Base-by-base conservation (phyloP, 2,329 filamentous ascomycete genomes). In the Delphinella strobiligena region DNA sequence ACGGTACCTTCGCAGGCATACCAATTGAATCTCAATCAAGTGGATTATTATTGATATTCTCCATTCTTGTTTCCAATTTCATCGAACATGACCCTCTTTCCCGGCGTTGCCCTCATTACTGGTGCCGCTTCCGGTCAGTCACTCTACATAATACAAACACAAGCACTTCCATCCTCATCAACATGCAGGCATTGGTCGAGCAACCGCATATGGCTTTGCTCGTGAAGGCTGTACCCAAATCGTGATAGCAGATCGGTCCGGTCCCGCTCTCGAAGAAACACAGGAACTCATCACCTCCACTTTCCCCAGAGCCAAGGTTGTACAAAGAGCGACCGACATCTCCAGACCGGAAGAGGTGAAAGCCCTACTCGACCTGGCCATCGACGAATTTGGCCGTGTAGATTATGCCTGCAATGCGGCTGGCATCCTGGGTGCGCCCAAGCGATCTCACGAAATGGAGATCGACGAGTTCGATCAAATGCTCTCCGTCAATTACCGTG, bases 321-420 rank as follows among this genome's bases (percentile, higher is more conserved):
- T 56, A 16, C 42, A 39, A 17, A 47, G 53, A 8, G 40, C 47
- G 10, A 55, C 57, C 1, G 62, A 69, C 46, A 55, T 63, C 19
- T 47, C 58, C 3, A 46, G 55, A 11, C 58, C 61, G 19, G 47
- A 50, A 1, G 51, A 62, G 4, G 52, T 69, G 7, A 43, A 57
- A 4, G 38, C 38, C 3, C 53, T 61, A 8, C 51, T 68, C 37
- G 51, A 53, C 3, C 47, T 36, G 4, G 51, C 55, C 2, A 53
- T 63, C 3, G 43, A 48, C 2, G 46, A 50, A 11, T 66, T 62
- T 39, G 60, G 60, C 0, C 52, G 64, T 4, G 56, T 69, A 12
- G 65, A 69, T 50, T 69, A 69, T 49, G 61, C 61, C 14, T 59
- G 66, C 27, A 68, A 69, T 49, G 61, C 56, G 42, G 67, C 65